These are phyloP conservation scores for Microstegium vimineum DNA, from an alignment of 176 grass and related monocot species.

Conservation along the genomic window DNA sequence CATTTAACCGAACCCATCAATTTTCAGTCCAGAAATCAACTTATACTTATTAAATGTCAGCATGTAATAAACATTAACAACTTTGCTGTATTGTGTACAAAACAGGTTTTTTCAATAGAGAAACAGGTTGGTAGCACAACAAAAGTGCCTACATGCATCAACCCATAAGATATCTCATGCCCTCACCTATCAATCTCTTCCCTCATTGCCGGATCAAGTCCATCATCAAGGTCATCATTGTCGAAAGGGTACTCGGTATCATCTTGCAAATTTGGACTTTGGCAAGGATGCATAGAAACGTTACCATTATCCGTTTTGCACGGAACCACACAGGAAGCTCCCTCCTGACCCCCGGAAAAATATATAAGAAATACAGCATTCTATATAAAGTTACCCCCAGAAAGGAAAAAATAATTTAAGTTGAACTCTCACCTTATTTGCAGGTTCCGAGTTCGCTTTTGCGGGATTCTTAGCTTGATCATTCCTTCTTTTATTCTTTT, in stretches of 20 bases:
- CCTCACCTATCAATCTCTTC: constrained; percentile 97
- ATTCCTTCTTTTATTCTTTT: constrained; percentile 88
- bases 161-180: background rate
- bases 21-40: background rate
- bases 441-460: constrained; percentile 41
- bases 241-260: constrained; percentile 75
- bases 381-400: background rate
- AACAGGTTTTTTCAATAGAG: background rate
- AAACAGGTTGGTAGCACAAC: constrained; percentile 5
- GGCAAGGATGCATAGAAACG: constrained; percentile 55
- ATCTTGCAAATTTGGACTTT: constrained; percentile 49
- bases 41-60: background rate
- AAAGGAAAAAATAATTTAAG: background rate
- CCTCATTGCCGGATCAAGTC: constrained; percentile 90
- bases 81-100: background rate
- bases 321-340: constrained; percentile 29
- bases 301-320: constrained; percentile 40
- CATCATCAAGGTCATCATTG: constrained; percentile 84
- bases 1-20: background rate
- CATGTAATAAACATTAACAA: background rate
- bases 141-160: background rate
- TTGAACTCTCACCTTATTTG: constrained; percentile 50
- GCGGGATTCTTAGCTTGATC: constrained; percentile 60
- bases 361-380: constrained; percentile 27
- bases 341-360: constrained; percentile 42